Evolutionary conservation across 805 yeast genomes (phyloP), one percentile per base, ranked within the genome.

Genomic region (Hemisphaericaspora nanyangensis): DNA sequence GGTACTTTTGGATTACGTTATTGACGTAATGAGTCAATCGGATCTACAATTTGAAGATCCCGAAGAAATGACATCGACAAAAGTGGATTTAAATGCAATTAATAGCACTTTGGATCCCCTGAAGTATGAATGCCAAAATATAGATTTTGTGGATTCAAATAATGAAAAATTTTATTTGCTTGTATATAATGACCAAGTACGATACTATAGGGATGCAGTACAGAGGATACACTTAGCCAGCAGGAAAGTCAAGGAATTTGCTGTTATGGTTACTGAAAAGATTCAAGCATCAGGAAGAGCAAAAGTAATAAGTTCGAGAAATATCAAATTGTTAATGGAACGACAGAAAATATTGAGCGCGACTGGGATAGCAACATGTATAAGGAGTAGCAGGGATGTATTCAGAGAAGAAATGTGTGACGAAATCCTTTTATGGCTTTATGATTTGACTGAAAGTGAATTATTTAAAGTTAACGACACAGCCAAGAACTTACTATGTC

Each of bases 351-450:
- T 71, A 3, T 58, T 87, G 22, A 74, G 77, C 17, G 62, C 79
- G 0, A 80, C 87, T 0, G 89, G 89, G 0, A 63, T 85, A 15
- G 74, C 82, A 2, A 72, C 82, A 1, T 74, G 85, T 34, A 80
- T 88, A 12, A 63, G 87, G 39, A 76, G 80, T 37, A 68, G 77
- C 13, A 65, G 89, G 40, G 95, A 87, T 52, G 63, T 76, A 6
- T 82, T 85, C 53, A 66, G 93, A 37, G 95, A 88, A 53, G 90
- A 84, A 41, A 80, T 85, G 85, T 80, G 84, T 48, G 80, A 76
- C 30, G 88, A 82, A 44, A 77, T 87, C 15, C 55, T 85, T 6
- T 50, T 56, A n/a, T 84, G 93, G 89, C 54, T 87, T 5, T 56
- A 63, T 19, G 82, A 79, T 29, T 57, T 88, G 19, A 65, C 82